Conservation (phyloP, 75 land plant species). For the Pseudotsuga menziesii region DNA sequence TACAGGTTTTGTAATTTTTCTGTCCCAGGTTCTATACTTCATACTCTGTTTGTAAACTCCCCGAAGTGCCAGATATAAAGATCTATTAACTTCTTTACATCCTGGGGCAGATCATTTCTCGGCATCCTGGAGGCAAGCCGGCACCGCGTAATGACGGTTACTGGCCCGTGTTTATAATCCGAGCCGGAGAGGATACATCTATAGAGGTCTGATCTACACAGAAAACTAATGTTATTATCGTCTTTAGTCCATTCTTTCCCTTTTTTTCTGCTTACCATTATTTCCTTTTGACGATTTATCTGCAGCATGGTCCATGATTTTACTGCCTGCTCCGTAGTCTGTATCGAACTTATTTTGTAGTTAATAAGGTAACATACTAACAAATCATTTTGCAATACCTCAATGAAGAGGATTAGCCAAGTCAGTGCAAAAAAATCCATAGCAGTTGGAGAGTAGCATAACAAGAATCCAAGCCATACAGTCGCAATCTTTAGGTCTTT, state of each 20-base stretch:
- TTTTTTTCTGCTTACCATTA: not conserved
- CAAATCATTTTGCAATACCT: not conserved
- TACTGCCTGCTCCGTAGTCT: too few relatives aligned
- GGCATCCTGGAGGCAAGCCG: slow-evolving; percentile 43
- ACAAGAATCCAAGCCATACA: not conserved
- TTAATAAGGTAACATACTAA: not conserved
- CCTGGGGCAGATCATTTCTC: slow-evolving; percentile 21
- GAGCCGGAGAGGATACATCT: slow-evolving; percentile 37
- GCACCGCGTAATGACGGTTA: slow-evolving; percentile 34
- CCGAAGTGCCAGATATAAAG: not conserved
- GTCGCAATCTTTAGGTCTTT: not conserved
- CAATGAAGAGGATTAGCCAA: not conserved
- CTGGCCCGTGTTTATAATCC: slow-evolving; percentile 41
- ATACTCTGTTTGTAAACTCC: not conserved
- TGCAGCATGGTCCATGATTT: too few relatives aligned
- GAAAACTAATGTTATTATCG: not conserved
- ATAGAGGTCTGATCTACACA: slow-evolving; percentile 24
- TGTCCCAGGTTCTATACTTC: not conserved
- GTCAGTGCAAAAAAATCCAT: not conserved
- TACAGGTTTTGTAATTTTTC: slow-evolving; percentile 20
- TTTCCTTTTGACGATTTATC: too few relatives aligned
- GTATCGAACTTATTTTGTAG: not conserved
- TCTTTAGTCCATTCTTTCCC: not conserved
- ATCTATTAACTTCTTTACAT: slow-evolving; percentile 1
- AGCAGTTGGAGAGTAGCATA: not conserved